Evolutionary conservation across 768 basidiomycete genomes (phyloP).

Genomic region (Macrolepiota dolichaula): DNA sequence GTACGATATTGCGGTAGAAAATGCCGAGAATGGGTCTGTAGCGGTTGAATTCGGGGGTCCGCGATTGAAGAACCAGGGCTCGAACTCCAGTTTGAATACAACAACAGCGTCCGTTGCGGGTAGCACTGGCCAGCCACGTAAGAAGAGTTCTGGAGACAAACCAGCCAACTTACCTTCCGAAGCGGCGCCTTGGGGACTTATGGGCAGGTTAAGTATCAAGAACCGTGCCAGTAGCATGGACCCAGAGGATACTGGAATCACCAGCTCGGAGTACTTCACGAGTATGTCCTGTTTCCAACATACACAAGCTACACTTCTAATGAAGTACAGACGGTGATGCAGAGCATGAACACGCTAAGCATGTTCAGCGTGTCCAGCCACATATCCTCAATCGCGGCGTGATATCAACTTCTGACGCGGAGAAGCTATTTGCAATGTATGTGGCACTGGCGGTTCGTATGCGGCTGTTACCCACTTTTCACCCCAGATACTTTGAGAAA

Average conservation of each 20-base stretch:
- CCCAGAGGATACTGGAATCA: conserved; percentile 56
- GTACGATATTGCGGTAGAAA: conserved; percentile 41
- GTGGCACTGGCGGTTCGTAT: conserved; percentile 15
- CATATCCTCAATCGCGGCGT: conserved; percentile 63
- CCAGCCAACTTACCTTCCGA: conserved; percentile 57
- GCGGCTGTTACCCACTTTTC: conserved; percentile 8
- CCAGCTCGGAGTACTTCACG: conserved; percentile 65
- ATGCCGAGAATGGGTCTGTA: conserved; percentile 31
- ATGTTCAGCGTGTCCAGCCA: conserved; percentile 49
- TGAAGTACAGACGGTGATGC: not conserved
- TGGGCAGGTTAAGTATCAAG: conserved; percentile 61
- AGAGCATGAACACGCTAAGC: conserved; percentile 25
- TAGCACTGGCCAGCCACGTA: conserved; percentile 26
- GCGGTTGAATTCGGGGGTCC: not conserved
- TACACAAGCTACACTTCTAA: not conserved
- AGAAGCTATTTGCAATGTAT: conserved; percentile 71
- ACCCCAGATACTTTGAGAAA: conserved; percentile 63
- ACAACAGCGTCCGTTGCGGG: conserved; percentile 23
- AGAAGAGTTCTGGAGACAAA: conserved; percentile 40
- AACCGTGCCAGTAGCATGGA: conserved; percentile 30
- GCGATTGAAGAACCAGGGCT: conserved; percentile 32
- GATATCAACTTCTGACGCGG: conserved; percentile 62
- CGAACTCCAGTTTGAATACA: conserved; percentile 38
- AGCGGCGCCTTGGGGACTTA: conserved; percentile 71
- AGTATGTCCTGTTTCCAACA: conserved; percentile 38